phyloP scores from a whole-genome alignment of 768 basidiomycete species.

The Rickenella mellea region DNA sequence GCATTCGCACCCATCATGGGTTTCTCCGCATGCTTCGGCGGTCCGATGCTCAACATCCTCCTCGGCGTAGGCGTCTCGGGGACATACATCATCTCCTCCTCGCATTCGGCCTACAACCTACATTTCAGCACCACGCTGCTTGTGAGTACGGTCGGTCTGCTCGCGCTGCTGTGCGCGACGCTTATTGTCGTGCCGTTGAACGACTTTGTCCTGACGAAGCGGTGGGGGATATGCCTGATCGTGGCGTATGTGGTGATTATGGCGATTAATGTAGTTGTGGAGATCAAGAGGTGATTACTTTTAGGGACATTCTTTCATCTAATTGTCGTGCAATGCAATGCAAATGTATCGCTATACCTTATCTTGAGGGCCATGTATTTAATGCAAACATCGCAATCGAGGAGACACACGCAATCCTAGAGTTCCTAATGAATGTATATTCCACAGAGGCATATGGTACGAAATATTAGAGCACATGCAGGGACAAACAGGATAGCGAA shows the following conservation, averaged over 20 bases:
- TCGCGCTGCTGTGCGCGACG: conserved; percentile 65
- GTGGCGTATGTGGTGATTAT: conserved; percentile 67
- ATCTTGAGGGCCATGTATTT: no score
- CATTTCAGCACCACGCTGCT: conserved; percentile 76
- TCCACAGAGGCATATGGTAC: no score
- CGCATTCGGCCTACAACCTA: conserved; percentile 51
- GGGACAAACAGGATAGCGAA: no score
- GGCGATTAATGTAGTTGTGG: conserved; percentile 70
- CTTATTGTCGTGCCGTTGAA: conserved; percentile 81
- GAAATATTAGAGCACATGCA: no score
- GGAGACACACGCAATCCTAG: no score
- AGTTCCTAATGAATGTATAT: no score
- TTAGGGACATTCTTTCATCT: background rate
- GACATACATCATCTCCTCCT: conserved; percentile 68
- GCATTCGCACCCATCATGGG: conserved; percentile 92
- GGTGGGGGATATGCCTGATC: conserved; percentile 80
- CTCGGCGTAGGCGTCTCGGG: conserved; percentile 91
- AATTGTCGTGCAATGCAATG: no score
- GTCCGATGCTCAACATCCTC: conserved; percentile 86
- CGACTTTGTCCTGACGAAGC: conserved; percentile 65
- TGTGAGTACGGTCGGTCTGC: conserved; percentile 76
- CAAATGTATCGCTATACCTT: no score
- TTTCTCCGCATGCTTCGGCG: conserved; percentile 91
- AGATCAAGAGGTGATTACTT: conserved; percentile 34
- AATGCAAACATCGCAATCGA: no score